Conservation (phyloP, 176 grass and related monocot species). For the Triticum aestivum region DNA sequence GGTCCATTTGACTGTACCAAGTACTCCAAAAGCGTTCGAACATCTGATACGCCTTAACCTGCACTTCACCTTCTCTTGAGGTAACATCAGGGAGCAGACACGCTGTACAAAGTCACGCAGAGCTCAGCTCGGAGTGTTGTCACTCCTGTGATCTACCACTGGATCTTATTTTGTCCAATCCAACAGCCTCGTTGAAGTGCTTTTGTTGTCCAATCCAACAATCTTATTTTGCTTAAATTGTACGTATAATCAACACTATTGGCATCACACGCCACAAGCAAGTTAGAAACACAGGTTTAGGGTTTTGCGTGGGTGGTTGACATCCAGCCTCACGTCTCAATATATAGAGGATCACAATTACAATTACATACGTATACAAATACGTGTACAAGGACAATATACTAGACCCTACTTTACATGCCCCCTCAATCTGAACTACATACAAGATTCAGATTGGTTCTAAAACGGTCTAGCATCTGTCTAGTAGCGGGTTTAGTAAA, state of each 20-base stretch:
- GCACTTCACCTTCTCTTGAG: background rate
- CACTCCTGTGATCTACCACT: background rate
- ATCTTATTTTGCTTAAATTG: background rate
- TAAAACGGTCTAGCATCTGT: too few species aligned
- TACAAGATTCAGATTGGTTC: too few species aligned
- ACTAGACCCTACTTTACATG: too few species aligned
- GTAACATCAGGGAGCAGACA: background rate
- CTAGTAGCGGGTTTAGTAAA: too few species aligned
- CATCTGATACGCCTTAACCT: conserved; percentile 29
- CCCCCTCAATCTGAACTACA: too few species aligned
- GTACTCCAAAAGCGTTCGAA: conserved; percentile 48
- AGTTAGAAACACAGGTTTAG: too few species aligned
- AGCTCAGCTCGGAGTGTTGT: background rate
- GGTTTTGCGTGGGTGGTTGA: too few species aligned
- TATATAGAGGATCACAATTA: too few species aligned
- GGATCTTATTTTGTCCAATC: background rate
- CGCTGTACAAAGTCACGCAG: conserved; percentile 4
- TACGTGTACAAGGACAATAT: too few species aligned
- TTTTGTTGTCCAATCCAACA: background rate
- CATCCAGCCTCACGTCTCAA: too few species aligned
- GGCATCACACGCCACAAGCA: background rate
- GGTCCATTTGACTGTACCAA: conserved; percentile 76
- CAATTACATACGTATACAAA: too few species aligned
- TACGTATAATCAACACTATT: background rate
- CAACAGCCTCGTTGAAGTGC: conserved; percentile 11